Base-by-base conservation (phyloP, 306 rosid species). In the Adenanthera pavonina region DNA sequence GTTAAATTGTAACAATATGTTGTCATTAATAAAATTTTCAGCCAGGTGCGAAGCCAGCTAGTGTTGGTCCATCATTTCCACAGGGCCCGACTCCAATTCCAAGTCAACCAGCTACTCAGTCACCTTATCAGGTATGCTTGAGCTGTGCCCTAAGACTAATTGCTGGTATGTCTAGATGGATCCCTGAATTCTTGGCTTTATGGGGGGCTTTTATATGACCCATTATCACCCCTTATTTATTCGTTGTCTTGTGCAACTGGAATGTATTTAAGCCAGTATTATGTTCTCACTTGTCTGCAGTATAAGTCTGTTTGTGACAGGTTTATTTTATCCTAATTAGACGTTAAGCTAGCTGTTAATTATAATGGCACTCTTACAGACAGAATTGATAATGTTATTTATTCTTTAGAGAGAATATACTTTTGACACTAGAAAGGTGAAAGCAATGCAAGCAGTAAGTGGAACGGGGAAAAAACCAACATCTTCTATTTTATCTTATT, bases 21-120 rank as follows among this genome's bases (percentile, higher is more conserved):
- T 47, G 77, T 78, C 78, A 35, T 87, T 56, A 56, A 73, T 86
- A 49, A 75, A 84, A 57, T 84, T 71, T 87, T 73, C 91, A 93
- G 98, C 76, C 97, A 38, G 94, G 95, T 73, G 20, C 85, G 44
- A 95, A 92, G 84, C 91, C 95, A 65, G 80, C 84, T 54, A 87
- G 87, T 80, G 78, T 85, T 74, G 97, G 97, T 69, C 82, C 92
- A 60, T 65, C 94, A 4, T 92, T 87, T 81, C 86, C 93, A 49
- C 97, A 82, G 62, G 92, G 92, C 44, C 95, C 88, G 87, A 75
- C 88, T 64, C 86, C 88, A 49, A 87, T 80, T 82, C 88, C 89
- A 74, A 86, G 54, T 86, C 99, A 90, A 52, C 92, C 87, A 89
- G 88, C 93, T 71, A 86, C 91, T 69, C 98, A 89, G 76, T 64